Evolutionary conservation across 345 rosid species (phyloP).

Genomic region (Psidium guajava): DNA sequence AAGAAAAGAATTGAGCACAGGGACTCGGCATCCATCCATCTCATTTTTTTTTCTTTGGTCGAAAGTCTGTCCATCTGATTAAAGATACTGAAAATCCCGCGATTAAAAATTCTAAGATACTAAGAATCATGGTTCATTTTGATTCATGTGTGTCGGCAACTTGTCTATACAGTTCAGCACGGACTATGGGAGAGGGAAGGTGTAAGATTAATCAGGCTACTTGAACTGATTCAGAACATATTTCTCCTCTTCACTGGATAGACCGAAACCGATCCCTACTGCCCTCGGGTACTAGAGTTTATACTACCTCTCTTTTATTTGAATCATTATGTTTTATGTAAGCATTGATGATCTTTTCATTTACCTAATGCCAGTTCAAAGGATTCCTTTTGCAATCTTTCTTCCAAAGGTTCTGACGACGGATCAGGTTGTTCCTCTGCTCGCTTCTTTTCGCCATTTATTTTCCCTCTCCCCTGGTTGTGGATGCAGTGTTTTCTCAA

Average conservation of each 20-base stretch:
- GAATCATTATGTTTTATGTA: neutral
- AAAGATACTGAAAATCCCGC: neutral
- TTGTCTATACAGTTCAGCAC: neutral
- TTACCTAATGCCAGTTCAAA: neutral
- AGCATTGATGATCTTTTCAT: neutral
- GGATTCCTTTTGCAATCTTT: neutral
- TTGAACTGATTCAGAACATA: neutral
- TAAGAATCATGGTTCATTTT: neutral
- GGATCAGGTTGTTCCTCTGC: neutral
- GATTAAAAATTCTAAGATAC: neutral
- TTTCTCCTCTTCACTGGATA: neutral
- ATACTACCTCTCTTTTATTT: neutral
- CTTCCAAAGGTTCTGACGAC: neutral
- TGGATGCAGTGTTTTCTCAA: neutral
- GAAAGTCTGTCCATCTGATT: neutral
- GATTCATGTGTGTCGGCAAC: neutral
- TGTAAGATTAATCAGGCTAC: neutral
- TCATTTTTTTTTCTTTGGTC: neutral
- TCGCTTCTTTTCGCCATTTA: neutral
- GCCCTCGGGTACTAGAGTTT: neutral
- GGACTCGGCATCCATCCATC: neutral
- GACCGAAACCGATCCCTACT: neutral
- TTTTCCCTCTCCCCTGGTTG: neutral
- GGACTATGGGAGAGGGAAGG: neutral
- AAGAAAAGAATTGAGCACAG: neutral